phyloP scores from a whole-genome alignment of 208 protist species.

The Trypanosoma cruzi region DNA sequence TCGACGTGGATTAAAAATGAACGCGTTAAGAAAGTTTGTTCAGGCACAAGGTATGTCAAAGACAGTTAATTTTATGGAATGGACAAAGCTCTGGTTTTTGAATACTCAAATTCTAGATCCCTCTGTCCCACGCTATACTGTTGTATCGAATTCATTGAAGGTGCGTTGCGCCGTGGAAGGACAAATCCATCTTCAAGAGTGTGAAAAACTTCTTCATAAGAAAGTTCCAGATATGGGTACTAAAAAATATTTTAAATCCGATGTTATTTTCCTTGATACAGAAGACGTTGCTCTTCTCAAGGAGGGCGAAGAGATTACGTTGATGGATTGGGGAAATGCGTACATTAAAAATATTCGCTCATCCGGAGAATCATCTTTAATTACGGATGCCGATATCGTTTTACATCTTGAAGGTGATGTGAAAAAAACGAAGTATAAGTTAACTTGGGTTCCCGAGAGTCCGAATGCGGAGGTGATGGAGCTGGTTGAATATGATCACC shows the following conservation, averaged over 20 bases:
- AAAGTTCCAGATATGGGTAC: constrained; percentile 95
- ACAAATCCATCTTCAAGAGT: constrained; percentile 56
- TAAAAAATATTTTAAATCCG: constrained; percentile 92
- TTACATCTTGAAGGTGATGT: constrained; percentile 95
- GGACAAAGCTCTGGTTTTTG: constrained; percentile 98
- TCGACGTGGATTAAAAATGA: constrained; percentile 96
- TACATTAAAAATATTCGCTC: constrained; percentile 83
- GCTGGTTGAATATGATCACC: constrained; percentile 95
- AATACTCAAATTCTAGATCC: constrained; percentile 98
- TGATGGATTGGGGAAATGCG: constrained; percentile 99
- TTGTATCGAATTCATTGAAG: constrained; percentile 83
- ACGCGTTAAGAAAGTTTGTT: constrained; percentile 97
- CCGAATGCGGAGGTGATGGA: constrained; percentile 66
- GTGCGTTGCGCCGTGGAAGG: constrained; percentile 80
- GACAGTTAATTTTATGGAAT: constrained; percentile 97
- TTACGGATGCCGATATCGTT: constrained; percentile 69
- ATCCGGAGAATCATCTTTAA: constrained; percentile 35
- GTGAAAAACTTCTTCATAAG: constrained; percentile 88
- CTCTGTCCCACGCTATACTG: constrained; percentile 96
- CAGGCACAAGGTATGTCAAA: constrained; percentile 97
- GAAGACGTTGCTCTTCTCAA: constrained; percentile 93
- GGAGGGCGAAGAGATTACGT: constrained; percentile 96
- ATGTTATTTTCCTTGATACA: constrained; percentile 92
- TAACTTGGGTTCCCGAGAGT: constrained; percentile 96
- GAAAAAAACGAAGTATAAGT: constrained; percentile 98